Conservation (phyloP, 2,329 filamentous ascomycete species). For the Penicillium concentricum region DNA sequence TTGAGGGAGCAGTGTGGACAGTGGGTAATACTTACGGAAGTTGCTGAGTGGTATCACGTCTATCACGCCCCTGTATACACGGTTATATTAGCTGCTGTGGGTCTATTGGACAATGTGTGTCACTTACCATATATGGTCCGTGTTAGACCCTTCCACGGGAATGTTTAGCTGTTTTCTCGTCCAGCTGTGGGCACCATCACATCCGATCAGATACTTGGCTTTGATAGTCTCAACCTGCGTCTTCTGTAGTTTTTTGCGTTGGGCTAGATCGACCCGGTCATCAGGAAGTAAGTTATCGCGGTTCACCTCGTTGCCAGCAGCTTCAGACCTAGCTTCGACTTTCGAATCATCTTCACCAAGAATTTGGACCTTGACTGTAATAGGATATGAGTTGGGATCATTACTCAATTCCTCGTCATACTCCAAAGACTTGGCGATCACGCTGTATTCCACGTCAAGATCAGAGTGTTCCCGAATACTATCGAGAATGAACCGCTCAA, state of each 20-base stretch:
- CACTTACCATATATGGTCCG: slow-evolving; percentile 41
- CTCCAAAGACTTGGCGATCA: slow-evolving; percentile 56
- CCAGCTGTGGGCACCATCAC: slow-evolving; percentile 68
- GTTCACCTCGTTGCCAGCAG: slow-evolving; percentile 55
- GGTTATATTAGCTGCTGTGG: not conserved
- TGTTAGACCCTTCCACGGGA: slow-evolving; percentile 55
- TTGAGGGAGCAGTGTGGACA: too few relatives aligned
- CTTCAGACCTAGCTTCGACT: slow-evolving; percentile 23
- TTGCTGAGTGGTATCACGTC: slow-evolving; percentile 54
- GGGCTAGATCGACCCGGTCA: slow-evolving; percentile 56
- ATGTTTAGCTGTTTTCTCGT: slow-evolving; percentile 59
- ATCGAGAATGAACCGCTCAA: slow-evolving; percentile 67
- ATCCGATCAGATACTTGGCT: slow-evolving; percentile 66
- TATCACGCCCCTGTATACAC: slow-evolving; percentile 41
- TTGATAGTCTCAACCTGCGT: slow-evolving; percentile 44
- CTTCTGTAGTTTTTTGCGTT: slow-evolving; percentile 8
- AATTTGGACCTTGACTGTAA: slow-evolving; percentile 59
- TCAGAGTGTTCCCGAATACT: slow-evolving; percentile 57
- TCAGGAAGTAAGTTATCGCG: slow-evolving; percentile 59
- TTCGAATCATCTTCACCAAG: slow-evolving; percentile 58
- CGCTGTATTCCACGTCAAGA: slow-evolving; percentile 59
- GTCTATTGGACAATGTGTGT: not conserved
- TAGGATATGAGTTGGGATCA: slow-evolving; percentile 55
- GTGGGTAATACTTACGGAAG: slow-evolving; percentile 22
- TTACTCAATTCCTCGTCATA: slow-evolving; percentile 55